A percentile compares a stretch with the other conserved stretches of the same genome.
Conservation (phyloP, 495 filamentous ascomycete species). For the Trichoderma asperelloides region DNA sequence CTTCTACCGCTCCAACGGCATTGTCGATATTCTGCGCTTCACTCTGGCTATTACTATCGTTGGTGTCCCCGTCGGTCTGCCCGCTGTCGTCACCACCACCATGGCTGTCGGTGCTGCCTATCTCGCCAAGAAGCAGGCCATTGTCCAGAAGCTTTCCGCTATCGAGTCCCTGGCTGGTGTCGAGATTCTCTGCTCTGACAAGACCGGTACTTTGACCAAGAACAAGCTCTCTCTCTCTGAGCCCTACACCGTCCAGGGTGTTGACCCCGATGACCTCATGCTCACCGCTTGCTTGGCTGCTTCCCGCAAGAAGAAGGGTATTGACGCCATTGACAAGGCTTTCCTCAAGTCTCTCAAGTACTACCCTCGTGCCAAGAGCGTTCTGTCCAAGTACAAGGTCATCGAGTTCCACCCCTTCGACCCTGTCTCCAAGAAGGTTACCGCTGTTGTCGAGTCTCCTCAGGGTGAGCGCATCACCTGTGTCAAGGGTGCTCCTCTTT, state of each 20-base stretch:
- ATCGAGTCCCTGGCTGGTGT: slow-evolving; percentile 93
- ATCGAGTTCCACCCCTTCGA: slow-evolving; percentile 84
- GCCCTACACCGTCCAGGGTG: slow-evolving; percentile 71
- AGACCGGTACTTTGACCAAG: slow-evolving; percentile 89
- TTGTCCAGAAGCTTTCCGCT: slow-evolving; percentile 91
- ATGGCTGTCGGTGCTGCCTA: slow-evolving; percentile 95
- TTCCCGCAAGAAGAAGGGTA: slow-evolving; percentile 88
- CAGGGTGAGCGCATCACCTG: slow-evolving; percentile 75
- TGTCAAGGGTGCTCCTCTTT: slow-evolving; percentile 83
- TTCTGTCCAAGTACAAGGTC: slow-evolving; percentile 67
- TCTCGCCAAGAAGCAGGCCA: slow-evolving; percentile 89
- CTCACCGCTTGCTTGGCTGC: slow-evolving; percentile 84
- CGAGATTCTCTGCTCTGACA: slow-evolving; percentile 95
- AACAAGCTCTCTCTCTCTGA: slow-evolving; percentile 84
- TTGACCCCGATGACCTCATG: slow-evolving; percentile 79
- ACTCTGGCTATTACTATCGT: slow-evolving; percentile 84
- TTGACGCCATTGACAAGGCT: slow-evolving; percentile 91
- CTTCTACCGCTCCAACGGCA: slow-evolving; percentile 76
- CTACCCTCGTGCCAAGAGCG: slow-evolving; percentile 69
- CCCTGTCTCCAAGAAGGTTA: slow-evolving; percentile 89
- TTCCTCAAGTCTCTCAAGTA: slow-evolving; percentile 75
- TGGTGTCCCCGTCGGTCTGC: slow-evolving; percentile 92
- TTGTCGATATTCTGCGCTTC: slow-evolving; percentile 69
- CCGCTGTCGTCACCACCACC: slow-evolving; percentile 89
- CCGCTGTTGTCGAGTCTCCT: slow-evolving; percentile 70